Conservation (phyloP, 2,329 filamentous ascomycete species). For the Arthrobotrys megalospora region DNA sequence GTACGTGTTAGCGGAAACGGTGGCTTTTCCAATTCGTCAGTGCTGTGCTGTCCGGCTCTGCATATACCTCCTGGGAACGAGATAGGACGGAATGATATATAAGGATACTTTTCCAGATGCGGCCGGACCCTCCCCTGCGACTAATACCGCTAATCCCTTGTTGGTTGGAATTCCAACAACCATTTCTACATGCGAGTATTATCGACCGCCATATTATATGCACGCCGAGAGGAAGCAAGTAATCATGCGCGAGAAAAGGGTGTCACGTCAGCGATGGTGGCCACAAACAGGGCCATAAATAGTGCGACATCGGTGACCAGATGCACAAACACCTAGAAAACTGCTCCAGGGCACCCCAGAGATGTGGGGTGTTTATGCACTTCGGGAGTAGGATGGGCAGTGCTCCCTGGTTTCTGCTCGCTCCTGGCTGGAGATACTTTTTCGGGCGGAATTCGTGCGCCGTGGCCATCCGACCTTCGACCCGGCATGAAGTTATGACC, state of each 20-base stretch:
- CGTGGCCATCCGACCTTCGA: constrained; percentile 1
- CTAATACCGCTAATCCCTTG: constrained; percentile 38
- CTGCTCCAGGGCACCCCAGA: background rate
- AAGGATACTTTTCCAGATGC: constrained; percentile 50
- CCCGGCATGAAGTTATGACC: constrained; percentile 1
- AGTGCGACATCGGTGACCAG: constrained; percentile 26
- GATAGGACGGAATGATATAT: constrained; percentile 40
- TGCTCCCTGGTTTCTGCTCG: background rate
- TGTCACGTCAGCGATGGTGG: constrained; percentile 7
- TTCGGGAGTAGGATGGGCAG: background rate
- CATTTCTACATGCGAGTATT: constrained; percentile 28
- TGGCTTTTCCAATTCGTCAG: constrained; percentile 28
- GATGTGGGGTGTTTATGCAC: constrained; percentile 6
- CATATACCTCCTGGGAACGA: constrained; percentile 35
- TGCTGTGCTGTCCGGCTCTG: background rate
- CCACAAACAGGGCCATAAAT: constrained; percentile 16
- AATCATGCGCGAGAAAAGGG: constrained; percentile 32
- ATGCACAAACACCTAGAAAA: background rate
- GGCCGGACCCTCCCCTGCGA: constrained; percentile 13
- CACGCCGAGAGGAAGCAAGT: constrained; percentile 23
- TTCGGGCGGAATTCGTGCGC: constrained; percentile 14
- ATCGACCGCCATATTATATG: constrained; percentile 30
- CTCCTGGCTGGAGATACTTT: constrained; percentile 20
- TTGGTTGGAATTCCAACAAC: constrained; percentile 34
- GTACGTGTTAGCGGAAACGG: constrained; percentile 21